Percentiles rank a stretch among this genome's conserved stretches.
Conservation (phyloP, 2,329 filamentous ascomycete species). For the Lasiodiplodia citricola region DNA sequence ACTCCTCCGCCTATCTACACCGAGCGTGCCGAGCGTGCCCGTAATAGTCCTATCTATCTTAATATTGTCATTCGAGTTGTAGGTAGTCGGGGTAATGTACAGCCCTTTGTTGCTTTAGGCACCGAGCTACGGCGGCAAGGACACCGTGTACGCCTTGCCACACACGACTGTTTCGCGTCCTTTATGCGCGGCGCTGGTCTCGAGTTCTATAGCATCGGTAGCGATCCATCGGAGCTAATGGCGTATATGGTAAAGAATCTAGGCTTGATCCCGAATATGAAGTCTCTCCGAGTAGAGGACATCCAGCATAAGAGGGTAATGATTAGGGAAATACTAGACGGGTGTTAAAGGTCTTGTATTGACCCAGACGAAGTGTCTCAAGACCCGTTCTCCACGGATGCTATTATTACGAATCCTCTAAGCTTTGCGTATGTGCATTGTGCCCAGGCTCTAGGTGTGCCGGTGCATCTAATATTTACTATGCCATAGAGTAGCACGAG, state of each 20-base stretch:
- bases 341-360: conserved; percentile 85
- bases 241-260: conserved; percentile 93
- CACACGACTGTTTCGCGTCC: conserved; percentile 54
- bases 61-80: conserved; percentile 58
- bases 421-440: conserved; percentile 70
- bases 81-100: conserved; percentile 56
- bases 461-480: conserved; percentile 35
- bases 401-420: conserved; percentile 78
- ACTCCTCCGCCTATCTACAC: not conserved
- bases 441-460: conserved; percentile 25
- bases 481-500: conserved; percentile 58
- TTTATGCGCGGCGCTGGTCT: conserved; percentile 56
- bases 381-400: conserved; percentile 79
- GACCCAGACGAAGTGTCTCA: conserved; percentile 72
- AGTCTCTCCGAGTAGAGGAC: conserved; percentile 76
- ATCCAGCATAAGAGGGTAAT: conserved; percentile 74
- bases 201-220: conserved; percentile 58
- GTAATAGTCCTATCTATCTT: conserved; percentile 30
- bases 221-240: conserved; percentile 57
- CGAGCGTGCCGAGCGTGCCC: too few relatives aligned
- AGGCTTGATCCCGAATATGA: conserved; percentile 80
- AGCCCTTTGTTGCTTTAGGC: conserved; percentile 56
- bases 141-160: conserved; percentile 55
- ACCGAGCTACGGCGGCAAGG: conserved; percentile 56
- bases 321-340: conserved; percentile 77